Percentiles rank a stretch among this genome's conserved stretches.
These are phyloP conservation scores for Wickerhamomyces ciferrii DNA, from an alignment of 805 yeast genomes.

Conservation along the genomic window DNA sequence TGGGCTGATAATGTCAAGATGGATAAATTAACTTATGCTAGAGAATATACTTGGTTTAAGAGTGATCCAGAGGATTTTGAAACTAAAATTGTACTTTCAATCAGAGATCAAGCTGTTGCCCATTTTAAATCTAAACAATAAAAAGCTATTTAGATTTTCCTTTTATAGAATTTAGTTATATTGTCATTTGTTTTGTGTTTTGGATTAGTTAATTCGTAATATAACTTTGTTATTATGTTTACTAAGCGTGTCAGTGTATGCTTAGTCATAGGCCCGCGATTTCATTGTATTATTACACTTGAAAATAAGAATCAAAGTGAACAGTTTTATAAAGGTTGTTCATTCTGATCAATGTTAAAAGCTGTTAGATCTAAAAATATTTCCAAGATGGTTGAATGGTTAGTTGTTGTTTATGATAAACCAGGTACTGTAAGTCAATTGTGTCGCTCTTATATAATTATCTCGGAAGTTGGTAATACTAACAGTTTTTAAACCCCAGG, in stretches of 20 bases:
- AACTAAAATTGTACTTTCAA: background rate
- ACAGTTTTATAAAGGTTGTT: too few relatives aligned
- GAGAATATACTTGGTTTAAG: background rate
- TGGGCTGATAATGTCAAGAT: conserved; percentile 5
- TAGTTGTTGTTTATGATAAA: conserved; percentile 65
- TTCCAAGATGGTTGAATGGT: conserved; percentile 49
- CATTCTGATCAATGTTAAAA: too few relatives aligned
- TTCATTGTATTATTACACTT: too few relatives aligned
- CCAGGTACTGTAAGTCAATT: conserved; percentile 37
- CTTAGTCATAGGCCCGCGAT: background rate
- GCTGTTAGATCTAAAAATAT: too few relatives aligned
- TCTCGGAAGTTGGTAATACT: background rate
- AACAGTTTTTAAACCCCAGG: conserved; percentile 15
- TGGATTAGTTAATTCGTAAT: background rate
- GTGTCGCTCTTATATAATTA: background rate
- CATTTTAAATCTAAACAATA: background rate
- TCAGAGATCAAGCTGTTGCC: background rate
- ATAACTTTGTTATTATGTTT: too few relatives aligned
- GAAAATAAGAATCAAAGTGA: too few relatives aligned
- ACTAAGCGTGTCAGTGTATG: background rate
- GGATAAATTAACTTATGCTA: background rate
- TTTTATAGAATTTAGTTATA: too few relatives aligned
- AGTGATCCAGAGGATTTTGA: background rate
- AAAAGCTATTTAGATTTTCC: too few relatives aligned
- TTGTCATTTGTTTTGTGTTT: background rate